Conservation (phyloP, 2,329 filamentous ascomycete species). For the Neopestalotiopsis sp. region DNA sequence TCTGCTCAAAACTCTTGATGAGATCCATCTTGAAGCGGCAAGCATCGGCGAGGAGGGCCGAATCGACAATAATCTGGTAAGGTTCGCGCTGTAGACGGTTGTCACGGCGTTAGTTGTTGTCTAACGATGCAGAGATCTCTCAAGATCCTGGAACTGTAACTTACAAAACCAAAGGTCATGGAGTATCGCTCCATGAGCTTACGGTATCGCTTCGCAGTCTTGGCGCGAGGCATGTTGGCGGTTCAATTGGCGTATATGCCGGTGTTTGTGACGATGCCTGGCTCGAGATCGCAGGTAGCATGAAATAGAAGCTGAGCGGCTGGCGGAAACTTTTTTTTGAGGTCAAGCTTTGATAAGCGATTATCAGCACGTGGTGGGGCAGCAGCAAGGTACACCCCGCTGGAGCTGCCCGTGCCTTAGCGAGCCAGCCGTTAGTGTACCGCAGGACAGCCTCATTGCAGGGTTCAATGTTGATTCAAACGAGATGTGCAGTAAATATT, state of each 20-base stretch:
- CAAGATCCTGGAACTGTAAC: slow-evolving; percentile 71
- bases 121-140: not conserved
- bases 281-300: not conserved
- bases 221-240: slow-evolving; percentile 43
- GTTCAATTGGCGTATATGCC: not conserved
- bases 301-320: not conserved
- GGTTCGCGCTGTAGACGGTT: slow-evolving; percentile 37
- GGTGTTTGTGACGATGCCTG: not conserved
- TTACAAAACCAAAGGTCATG: slow-evolving; percentile 81
- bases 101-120: not conserved
- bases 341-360: slow-evolving; percentile 1
- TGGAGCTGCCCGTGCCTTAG: not conserved
- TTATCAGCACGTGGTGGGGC: slow-evolving; percentile 11
- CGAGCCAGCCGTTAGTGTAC: not conserved
- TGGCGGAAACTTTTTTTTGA: slow-evolving; percentile 7
- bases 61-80: slow-evolving; percentile 91
- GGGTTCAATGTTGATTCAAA: not conserved
- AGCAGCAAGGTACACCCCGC: not conserved
- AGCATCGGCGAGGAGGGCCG: slow-evolving; percentile 82
- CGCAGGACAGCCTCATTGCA: not conserved
- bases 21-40: slow-evolving; percentile 89
- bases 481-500: not conserved
- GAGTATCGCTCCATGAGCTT: slow-evolving; percentile 96
- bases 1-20: slow-evolving; percentile 75
- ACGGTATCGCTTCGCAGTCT: slow-evolving; percentile 76